Evolutionary conservation across 129 eudicot species (phyloP).

Genomic region (Rutidosis leptorrhynchoides): DNA sequence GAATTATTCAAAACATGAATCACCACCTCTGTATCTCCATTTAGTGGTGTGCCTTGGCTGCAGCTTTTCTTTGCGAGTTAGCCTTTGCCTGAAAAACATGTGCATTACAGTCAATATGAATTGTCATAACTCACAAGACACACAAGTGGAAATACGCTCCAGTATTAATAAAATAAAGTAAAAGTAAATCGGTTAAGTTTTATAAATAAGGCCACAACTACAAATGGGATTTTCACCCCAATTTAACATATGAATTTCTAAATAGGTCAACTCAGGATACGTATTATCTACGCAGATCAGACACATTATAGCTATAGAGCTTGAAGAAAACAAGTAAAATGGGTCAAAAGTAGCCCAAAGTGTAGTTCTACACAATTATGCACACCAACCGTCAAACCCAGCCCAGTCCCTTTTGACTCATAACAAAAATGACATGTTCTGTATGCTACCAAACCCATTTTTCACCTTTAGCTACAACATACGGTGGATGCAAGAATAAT

Average conservation of each 20-base stretch:
- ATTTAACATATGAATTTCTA: not conserved
- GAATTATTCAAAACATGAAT: slow-evolving; percentile 37
- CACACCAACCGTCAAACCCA: too few species aligned
- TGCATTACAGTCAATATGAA: slow-evolving; percentile 2
- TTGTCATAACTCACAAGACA: not conserved
- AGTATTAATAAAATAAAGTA: not conserved
- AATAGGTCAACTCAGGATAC: not conserved
- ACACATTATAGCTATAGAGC: not conserved
- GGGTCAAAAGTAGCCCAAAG: not conserved
- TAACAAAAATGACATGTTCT: too few species aligned
- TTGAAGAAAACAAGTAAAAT: not conserved
- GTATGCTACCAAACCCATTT: too few species aligned
- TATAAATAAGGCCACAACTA: not conserved
- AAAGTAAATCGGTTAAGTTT: not conserved
- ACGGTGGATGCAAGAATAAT: too few species aligned
- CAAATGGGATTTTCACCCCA: not conserved
- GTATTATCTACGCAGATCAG: not conserved
- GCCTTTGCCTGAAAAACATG: slow-evolving; percentile 54
- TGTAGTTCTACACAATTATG: not conserved
- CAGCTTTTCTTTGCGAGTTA: slow-evolving; percentile 71
- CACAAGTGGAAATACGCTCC: not conserved
- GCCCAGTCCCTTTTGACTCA: not conserved
- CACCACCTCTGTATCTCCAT: slow-evolving; percentile 20
- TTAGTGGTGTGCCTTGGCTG: slow-evolving; percentile 70
- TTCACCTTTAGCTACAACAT: too few species aligned